A percentile compares a stretch with the other conserved stretches of the same genome.
Evolutionary conservation across 331 rosid genomes (phyloP).

Genomic region (Malus hybrid): DNA sequence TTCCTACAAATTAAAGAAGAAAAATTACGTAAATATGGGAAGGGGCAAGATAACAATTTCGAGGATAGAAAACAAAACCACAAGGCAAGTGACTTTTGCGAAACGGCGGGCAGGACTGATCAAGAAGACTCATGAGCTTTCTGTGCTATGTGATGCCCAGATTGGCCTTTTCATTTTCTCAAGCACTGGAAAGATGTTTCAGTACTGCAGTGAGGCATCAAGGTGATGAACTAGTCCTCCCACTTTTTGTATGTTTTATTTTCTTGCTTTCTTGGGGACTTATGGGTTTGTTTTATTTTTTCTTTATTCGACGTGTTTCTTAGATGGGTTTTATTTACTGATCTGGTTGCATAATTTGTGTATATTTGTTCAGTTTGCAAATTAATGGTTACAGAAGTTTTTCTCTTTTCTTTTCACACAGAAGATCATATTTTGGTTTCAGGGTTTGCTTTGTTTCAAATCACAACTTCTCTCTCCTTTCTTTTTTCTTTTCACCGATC

Average conservation of each 20-base stretch:
- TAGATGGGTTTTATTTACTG: background rate
- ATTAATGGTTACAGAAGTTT: background rate
- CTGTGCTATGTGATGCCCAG: constrained; percentile 63
- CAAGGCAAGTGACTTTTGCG: constrained; percentile 53
- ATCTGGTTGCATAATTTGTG: background rate
- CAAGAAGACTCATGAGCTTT: constrained; percentile 61
- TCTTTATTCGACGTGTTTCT: background rate
- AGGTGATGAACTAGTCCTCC: constrained; percentile 17
- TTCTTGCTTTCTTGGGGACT: background rate
- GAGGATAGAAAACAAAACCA: constrained; percentile 45
- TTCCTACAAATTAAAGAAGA: background rate
- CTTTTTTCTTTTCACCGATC: background rate
- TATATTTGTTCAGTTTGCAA: background rate
- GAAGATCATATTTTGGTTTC: background rate
- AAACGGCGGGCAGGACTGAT: constrained; percentile 49
- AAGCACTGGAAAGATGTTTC: constrained; percentile 39
- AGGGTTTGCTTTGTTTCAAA: background rate
- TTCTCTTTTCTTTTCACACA: background rate
- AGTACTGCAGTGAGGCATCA: constrained; percentile 34
- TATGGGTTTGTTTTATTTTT: background rate
- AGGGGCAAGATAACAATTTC: constrained; percentile 46
- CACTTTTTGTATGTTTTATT: background rate
- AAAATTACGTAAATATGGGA: constrained; percentile 30
- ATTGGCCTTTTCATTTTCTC: constrained; percentile 58
- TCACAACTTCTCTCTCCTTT: background rate